Base-by-base conservation (phyloP, 257 asterid genomes). In the Nicotiana benthamiana region DNA sequence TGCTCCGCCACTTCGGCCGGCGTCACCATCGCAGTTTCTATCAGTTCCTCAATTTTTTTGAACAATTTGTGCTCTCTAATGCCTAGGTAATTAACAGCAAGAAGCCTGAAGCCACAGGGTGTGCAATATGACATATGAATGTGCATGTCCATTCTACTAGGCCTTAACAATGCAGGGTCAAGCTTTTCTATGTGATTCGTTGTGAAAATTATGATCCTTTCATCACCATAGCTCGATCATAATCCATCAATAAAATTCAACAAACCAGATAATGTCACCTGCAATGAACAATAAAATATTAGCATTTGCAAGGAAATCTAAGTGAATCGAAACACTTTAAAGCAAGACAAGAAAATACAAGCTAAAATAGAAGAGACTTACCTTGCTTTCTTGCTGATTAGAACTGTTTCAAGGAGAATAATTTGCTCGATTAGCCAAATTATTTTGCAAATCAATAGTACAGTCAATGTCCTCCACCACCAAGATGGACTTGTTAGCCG, bases 1-100 rank as follows among this genome's bases (percentile, higher is more conserved):
- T 89, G 93, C 86, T 92, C 97, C 0, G 97, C 97, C 17, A 91
- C 91, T 82, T 92, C 92, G 20, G 97, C 94, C 0, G 97, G 97
- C 1, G 93, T 91, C 0, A 82, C 87, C 22, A 88, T 84, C 0
- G 87, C 87, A 17, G 54, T 80, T n/a, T 4, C 57, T 6, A 93
- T 81, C 84, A 81, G 77, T 4, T 77, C 90, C 77, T 89, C 93
- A 10, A 91, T 87, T 78, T 90, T 88, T 79, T 80, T 36, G 46
- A 91, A 89, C 70, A 83, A 75, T 1, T 11, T 36, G 77, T 92
- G 94, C 5, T 86, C 89, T 53, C 77, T 79, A 9, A 88, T 63
- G 3, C 85, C 89, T 5, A 89, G 91, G 70, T 92, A 93, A 53
- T 89, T 92, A 2, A 77, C 28, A 6, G 96, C 94, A 83, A 93